Evolutionary conservation across 1,284 basidiomycete species (phyloP).

Genomic region (Taiwanofungus camphoratus): DNA sequence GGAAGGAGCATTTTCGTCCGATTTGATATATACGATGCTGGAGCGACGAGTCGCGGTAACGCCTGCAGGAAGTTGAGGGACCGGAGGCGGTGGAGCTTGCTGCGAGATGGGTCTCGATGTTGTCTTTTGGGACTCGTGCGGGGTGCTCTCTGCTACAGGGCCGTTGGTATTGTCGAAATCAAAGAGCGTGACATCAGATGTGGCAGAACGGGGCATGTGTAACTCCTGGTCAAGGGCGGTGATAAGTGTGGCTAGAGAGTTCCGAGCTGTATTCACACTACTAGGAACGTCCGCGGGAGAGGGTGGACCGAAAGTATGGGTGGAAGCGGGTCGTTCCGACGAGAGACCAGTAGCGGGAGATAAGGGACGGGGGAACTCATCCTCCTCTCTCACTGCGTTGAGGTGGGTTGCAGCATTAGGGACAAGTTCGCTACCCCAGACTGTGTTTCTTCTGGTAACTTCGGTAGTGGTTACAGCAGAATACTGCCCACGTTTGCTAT

Average conservation of each 20-base stretch:
- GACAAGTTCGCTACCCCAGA: conserved; percentile 37
- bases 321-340: conserved; percentile 30
- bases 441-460: conserved; percentile 40
- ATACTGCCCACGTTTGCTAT: conserved; percentile 35
- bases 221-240: conserved; percentile 30
- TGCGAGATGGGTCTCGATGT: conserved; percentile 30
- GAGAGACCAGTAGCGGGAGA: conserved; percentile 6
- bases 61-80: conserved; percentile 22
- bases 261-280: conserved; percentile 41
- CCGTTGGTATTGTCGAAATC: conserved; percentile 37
- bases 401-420: conserved; percentile 25
- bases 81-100: conserved; percentile 25
- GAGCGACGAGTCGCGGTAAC: conserved; percentile 35
- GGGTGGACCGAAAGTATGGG: conserved; percentile 36
- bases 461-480: conserved; percentile 34
- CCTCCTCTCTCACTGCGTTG: conserved; percentile 36
- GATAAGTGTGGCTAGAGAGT: conserved; percentile 42
- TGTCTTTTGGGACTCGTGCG: conserved; percentile 36
- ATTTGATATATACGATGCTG: conserved; percentile 59
- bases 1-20: conserved; percentile 37
- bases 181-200: conserved; percentile 55
- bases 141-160: conserved; percentile 57
- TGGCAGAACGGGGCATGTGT: conserved; percentile 40
- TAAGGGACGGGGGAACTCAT: conserved; percentile 24
- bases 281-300: conserved; percentile 37